Percentiles rank a stretch among this genome's conserved stretches.
These are phyloP conservation scores for Casuarina glauca DNA, from an alignment of 306 rosid genomes.

Conservation along the genomic window DNA sequence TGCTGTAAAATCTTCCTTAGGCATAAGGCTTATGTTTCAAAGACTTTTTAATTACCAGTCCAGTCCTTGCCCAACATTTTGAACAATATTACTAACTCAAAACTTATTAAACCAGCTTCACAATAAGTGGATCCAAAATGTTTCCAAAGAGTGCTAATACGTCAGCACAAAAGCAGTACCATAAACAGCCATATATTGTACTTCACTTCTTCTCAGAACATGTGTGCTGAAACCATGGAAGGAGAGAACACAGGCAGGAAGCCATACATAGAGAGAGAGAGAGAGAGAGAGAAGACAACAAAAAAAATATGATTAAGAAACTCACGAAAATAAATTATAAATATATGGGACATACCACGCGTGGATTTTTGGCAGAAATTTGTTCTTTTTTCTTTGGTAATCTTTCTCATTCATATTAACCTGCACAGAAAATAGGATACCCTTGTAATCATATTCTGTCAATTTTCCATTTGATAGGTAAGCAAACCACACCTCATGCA, in stretches of 20 bases:
- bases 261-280: background rate
- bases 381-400: slow-evolving; percentile 95
- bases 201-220: background rate
- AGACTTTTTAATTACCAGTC: background rate
- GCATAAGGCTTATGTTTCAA: background rate
- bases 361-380: slow-evolving; percentile 96
- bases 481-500: background rate
- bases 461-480: background rate
- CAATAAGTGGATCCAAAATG: background rate
- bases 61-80: background rate
- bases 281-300: background rate
- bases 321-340: background rate
- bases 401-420: slow-evolving; percentile 98
- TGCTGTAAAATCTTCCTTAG: background rate
- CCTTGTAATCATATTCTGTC: background rate
- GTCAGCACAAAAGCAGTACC: background rate
- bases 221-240: background rate
- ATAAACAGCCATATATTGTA: background rate
- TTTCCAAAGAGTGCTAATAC: background rate
- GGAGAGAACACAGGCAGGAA: background rate
- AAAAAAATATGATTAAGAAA: slow-evolving; percentile 7
- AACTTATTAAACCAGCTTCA: background rate
- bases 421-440: slow-evolving; percentile 49
- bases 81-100: background rate
- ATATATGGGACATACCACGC: slow-evolving; percentile 61